Percentiles rank a stretch among this genome's conserved stretches.
Evolutionary conservation across 768 basidiomycete species (phyloP).

Genomic region (Suillus variegatus): DNA sequence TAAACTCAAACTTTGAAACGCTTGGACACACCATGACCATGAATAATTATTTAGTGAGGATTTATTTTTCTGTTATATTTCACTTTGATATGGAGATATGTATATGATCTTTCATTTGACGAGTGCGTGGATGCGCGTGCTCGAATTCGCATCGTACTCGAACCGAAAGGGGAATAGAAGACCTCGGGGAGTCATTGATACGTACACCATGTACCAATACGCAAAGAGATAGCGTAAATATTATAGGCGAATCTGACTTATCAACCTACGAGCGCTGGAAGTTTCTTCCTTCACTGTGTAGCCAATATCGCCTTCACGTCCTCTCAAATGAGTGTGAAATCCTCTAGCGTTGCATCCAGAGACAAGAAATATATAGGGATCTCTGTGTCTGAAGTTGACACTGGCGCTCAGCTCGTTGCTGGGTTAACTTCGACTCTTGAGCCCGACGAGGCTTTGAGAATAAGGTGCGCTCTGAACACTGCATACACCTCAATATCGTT

Average conservation of each 20-base stretch:
- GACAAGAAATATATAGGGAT: constrained; percentile 36
- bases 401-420: constrained; percentile 52
- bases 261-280: too few relatives aligned
- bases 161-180: too few relatives aligned
- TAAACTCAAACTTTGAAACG: too few relatives aligned
- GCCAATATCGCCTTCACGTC: background rate
- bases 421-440: constrained; percentile 42
- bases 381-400: constrained; percentile 40
- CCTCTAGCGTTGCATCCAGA: background rate
- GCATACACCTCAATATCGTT: background rate
- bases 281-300: background rate
- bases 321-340: constrained; percentile 7
- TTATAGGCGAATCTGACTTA: too few relatives aligned
- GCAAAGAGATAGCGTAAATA: too few relatives aligned
- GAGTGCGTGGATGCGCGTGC: too few relatives aligned
- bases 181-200: too few relatives aligned
- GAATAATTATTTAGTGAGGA: background rate
- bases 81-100: too few relatives aligned
- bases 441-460: constrained; percentile 46
- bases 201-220: too few relatives aligned
- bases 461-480: constrained; percentile 38
- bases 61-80: background rate
- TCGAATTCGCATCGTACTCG: too few relatives aligned
- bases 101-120: too few relatives aligned
- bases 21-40: background rate